Evolutionary conservation across 495 filamentous ascomycete species (phyloP), one percentile per base, ranked within the genome.

Genomic region (Penicillium bovifimosum): DNA sequence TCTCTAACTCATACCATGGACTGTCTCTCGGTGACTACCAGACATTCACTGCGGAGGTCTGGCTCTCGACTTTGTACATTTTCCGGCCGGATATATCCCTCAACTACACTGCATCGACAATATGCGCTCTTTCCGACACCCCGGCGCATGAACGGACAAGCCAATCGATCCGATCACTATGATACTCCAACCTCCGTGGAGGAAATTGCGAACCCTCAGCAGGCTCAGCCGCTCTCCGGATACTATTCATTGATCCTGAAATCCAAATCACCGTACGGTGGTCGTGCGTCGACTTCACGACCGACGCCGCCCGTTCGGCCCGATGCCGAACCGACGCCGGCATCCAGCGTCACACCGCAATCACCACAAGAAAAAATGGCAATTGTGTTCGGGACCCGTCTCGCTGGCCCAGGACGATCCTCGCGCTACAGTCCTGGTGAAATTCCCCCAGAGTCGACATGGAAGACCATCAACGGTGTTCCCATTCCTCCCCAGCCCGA

Each of bases 401-500:
- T 92, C 53, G 84, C 85, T 36, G 87, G 85, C 47, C 80, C 87
- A 55, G 80, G 81, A 62, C 76, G 86, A 55, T 70, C 80, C 58
- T 68, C 80, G 58, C 73, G 87, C 58, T 79, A 82, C 53, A 61
- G 81, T 61, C 70, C 78, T 53, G 70, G 75, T 38, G 59, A 67
- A 27, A 53, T 80, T 71, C 60, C 68, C 5, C 64, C 71, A 6
- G 56, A 62, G 47, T 64, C 68, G n/a, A 65, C 59, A 14, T 76
- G 74, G 73, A 79, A 76, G 38, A 75, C 81, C 13, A 71, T 96
- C 55, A 90, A 90, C 10, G 91, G 91, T 26, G 80, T 96, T 9
- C 73, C 80, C 50, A 86, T 96, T 4, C 91, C 91, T 9, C 90
- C 90, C 14, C 76, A 80, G 11, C 93, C 93, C 7, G 79, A 83